A percentile compares a stretch with the other conserved stretches of the same genome.
phyloP scores from a whole-genome alignment of 768 basidiomycete species.

The Gloeostereum incarnatum region DNA sequence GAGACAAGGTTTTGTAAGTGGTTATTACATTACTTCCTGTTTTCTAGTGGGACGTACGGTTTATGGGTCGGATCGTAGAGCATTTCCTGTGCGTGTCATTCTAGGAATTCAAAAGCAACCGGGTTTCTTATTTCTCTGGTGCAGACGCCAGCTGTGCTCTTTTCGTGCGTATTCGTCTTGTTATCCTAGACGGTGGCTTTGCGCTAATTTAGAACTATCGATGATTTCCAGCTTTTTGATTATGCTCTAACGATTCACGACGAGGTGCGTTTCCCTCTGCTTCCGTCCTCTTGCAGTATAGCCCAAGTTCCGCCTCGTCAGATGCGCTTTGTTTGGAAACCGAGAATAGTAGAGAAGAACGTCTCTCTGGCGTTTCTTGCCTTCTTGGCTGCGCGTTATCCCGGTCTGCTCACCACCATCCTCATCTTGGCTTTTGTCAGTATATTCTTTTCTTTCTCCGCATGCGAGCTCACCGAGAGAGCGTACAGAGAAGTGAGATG shows the following conservation, averaged over 20 bases:
- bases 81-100: too few species aligned
- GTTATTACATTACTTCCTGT: too few species aligned
- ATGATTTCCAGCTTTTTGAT: constrained; percentile 4
- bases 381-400: constrained; percentile 11
- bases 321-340: constrained; percentile 10
- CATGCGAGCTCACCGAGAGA: too few species aligned
- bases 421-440: constrained; percentile 9
- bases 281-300: neutral
- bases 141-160: constrained; percentile 5
- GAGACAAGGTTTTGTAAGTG: too few species aligned
- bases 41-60: too few species aligned
- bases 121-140: too few species aligned
- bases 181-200: neutral
- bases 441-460: neutral
- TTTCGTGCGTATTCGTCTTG: constrained; percentile 5
- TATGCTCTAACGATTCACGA: constrained; percentile 9
- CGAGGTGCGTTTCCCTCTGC: constrained; percentile 4
- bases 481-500: too few species aligned
- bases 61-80: too few species aligned
- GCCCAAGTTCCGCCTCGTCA: neutral
- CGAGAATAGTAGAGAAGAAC: too few species aligned
- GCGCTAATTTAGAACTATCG: neutral
- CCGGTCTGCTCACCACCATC: constrained; percentile 8
- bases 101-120: too few species aligned
- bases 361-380: constrained; percentile 7